phyloP scores from a whole-genome alignment of 2,329 filamentous ascomycete species.

The Cladosporium sp. region DNA sequence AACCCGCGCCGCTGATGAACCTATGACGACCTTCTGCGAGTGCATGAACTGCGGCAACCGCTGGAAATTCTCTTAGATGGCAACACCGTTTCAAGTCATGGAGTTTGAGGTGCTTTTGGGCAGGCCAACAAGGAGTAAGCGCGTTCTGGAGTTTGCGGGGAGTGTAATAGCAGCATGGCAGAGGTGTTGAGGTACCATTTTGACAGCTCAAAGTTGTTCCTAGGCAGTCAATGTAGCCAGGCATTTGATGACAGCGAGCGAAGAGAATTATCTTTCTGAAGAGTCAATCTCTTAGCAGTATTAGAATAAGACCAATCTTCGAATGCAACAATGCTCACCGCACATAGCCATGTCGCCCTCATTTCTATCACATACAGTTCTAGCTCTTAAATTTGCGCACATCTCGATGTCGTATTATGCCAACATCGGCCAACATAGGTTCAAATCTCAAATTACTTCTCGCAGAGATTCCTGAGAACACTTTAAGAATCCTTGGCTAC shows the following conservation, averaged over 20 bases:
- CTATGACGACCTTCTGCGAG: constrained; percentile 58
- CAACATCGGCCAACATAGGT: too few relatives aligned
- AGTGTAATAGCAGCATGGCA: background rate
- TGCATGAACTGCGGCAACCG: constrained; percentile 49
- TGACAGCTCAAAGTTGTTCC: background rate
- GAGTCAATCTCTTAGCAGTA: too few relatives aligned
- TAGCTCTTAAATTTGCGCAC: too few relatives aligned
- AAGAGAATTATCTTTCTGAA: too few relatives aligned
- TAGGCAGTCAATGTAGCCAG: background rate
- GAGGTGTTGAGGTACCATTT: background rate
- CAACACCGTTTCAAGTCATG: background rate
- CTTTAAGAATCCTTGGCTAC: too few relatives aligned
- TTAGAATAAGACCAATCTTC: too few relatives aligned
- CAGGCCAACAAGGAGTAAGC: constrained; percentile 1
- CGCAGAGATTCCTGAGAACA: too few relatives aligned
- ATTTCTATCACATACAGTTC: too few relatives aligned
- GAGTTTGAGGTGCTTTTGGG: background rate
- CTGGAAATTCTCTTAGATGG: constrained; percentile 45
- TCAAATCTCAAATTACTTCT: too few relatives aligned
- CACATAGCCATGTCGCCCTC: too few relatives aligned
- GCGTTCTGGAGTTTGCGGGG: constrained; percentile 6
- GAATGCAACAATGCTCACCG: too few relatives aligned
- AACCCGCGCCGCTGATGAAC: constrained; percentile 92
- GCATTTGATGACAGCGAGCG: background rate
- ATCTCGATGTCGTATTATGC: too few relatives aligned